Conservation (phyloP, 2,329 filamentous ascomycete species). For the Bipolaris oryzae region DNA sequence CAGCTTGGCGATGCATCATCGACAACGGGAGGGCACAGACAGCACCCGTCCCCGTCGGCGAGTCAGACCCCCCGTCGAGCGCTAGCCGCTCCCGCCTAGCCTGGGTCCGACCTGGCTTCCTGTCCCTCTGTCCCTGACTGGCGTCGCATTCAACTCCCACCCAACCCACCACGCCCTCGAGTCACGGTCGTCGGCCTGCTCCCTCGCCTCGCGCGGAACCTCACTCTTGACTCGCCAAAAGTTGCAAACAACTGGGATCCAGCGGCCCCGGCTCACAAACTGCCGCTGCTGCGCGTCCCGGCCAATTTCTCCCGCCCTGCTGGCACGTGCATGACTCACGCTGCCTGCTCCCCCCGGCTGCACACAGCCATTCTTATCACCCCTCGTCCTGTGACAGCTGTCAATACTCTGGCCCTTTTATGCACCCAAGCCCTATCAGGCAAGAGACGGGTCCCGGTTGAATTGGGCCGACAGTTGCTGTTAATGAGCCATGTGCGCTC, state of each 20-base stretch:
- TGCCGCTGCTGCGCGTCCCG: slow-evolving; percentile 8
- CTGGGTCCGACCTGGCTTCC: not conserved
- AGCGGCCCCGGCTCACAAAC: slow-evolving; percentile 1
- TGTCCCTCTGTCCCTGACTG: not conserved
- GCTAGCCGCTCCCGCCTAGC: slow-evolving; percentile 11
- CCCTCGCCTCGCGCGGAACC: slow-evolving; percentile 15
- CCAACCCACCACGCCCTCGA: no score
- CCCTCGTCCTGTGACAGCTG: slow-evolving; percentile 13
- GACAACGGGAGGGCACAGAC: slow-evolving; percentile 18
- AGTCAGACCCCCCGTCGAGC: slow-evolving; percentile 6
- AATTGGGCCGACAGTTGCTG: slow-evolving; percentile 12
- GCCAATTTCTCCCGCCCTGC: slow-evolving; percentile 6
- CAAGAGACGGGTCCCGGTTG: slow-evolving; percentile 13
- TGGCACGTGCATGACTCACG: slow-evolving; percentile 8
- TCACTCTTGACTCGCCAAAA: slow-evolving; percentile 4
- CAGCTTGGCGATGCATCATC: slow-evolving; percentile 23
- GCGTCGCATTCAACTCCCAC: slow-evolving; percentile 2
- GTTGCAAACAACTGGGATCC: not conserved
- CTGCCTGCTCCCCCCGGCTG: not conserved
- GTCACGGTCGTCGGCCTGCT: not conserved
- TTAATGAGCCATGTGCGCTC: slow-evolving; percentile 3
- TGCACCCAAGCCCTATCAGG: slow-evolving; percentile 13
- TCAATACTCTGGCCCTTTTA: slow-evolving; percentile 8
- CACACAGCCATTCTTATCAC: slow-evolving; percentile 1
- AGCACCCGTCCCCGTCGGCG: slow-evolving; percentile 13